These are phyloP conservation scores for Ascomycota sp. DNA, from an alignment of 2,329 filamentous ascomycete species.

Conservation along the genomic window DNA sequence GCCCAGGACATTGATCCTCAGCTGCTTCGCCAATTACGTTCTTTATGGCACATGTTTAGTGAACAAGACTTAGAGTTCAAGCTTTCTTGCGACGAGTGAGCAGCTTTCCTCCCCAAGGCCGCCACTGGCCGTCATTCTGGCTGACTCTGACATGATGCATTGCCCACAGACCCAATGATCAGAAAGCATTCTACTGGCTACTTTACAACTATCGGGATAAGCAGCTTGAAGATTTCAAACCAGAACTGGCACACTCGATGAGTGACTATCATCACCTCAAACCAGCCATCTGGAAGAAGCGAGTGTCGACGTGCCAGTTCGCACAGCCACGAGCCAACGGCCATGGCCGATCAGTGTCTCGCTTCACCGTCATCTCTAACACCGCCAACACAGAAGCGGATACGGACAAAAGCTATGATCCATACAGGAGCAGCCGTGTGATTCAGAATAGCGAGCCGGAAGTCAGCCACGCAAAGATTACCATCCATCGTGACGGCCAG, in stretches of 20 bases:
- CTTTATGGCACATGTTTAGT: conserved; percentile 74
- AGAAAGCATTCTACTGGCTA: conserved; percentile 83
- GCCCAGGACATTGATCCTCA: conserved; percentile 57
- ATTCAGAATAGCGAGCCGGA: conserved; percentile 21
- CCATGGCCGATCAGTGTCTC: conserved; percentile 32
- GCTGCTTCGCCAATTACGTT: conserved; percentile 66
- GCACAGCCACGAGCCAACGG: conserved; percentile 22
- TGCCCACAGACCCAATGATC: conserved; percentile 53
- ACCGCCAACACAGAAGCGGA: conserved; percentile 29
- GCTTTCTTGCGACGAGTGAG: conserved; percentile 45
- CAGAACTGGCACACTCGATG: conserved; percentile 59
- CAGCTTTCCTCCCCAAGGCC: conserved; percentile 3
- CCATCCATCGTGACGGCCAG: conserved; percentile 37
- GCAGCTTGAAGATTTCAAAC: conserved; percentile 72
- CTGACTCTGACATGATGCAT: background rate
- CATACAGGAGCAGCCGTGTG: conserved; percentile 50
- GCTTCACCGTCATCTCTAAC: conserved; percentile 46
- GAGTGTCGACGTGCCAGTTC: conserved; percentile 42
- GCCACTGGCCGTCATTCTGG: background rate
- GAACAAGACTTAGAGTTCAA: conserved; percentile 51
- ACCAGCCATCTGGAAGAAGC: conserved; percentile 35
- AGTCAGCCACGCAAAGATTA: conserved; percentile 44
- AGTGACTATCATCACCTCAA: conserved; percentile 79
- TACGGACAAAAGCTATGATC: conserved; percentile 54
- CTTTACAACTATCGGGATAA: conserved; percentile 66